These are phyloP conservation scores for Lasiosphaeria hispida DNA, from an alignment of 495 filamentous ascomycete genomes.

Conservation along the genomic window DNA sequence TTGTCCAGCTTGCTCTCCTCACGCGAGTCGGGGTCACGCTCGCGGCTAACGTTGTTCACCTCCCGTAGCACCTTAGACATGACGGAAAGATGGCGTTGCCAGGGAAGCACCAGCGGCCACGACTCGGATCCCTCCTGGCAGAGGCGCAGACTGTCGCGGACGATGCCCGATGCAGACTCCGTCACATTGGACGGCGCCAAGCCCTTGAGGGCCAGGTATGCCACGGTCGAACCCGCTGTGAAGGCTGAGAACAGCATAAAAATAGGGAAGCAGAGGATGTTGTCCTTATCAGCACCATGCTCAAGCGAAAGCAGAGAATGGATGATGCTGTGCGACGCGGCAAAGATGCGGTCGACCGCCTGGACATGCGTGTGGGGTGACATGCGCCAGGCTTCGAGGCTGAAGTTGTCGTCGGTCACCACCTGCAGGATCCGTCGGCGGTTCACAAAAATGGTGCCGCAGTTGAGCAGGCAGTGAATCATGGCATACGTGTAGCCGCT, in stretches of 20 bases:
- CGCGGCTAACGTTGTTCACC: constrained; percentile 30
- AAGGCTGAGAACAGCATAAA: constrained; percentile 54
- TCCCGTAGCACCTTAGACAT: constrained; percentile 50
- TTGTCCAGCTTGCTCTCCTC: constrained; percentile 29
- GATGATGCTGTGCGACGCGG: constrained; percentile 50
- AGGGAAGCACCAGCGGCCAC: constrained; percentile 50
- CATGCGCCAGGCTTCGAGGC: constrained; percentile 44
- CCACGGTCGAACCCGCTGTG: constrained; percentile 49
- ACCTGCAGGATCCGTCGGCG: constrained; percentile 50
- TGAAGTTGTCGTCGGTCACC: constrained; percentile 45
- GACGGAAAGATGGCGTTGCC: constrained; percentile 49
- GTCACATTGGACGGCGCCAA: constrained; percentile 44
- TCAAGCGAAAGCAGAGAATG: constrained; percentile 45
- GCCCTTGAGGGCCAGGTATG: constrained; percentile 50
- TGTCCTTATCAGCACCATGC: constrained; percentile 47
- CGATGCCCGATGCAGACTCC: constrained; percentile 47
- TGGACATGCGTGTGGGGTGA: constrained; percentile 36
- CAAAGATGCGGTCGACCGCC: constrained; percentile 46
- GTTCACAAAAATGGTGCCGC: constrained; percentile 51
- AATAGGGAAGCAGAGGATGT: constrained; percentile 48
- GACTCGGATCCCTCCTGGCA: constrained; percentile 47
- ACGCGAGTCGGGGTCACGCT: constrained; percentile 17
- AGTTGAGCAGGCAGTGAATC: constrained; percentile 51
- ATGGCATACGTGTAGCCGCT: constrained; percentile 52
- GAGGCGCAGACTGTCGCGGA: constrained; percentile 47